Evolutionary conservation across 257 asterid species (phyloP).

Genomic region (Penstemon eatonii): DNA sequence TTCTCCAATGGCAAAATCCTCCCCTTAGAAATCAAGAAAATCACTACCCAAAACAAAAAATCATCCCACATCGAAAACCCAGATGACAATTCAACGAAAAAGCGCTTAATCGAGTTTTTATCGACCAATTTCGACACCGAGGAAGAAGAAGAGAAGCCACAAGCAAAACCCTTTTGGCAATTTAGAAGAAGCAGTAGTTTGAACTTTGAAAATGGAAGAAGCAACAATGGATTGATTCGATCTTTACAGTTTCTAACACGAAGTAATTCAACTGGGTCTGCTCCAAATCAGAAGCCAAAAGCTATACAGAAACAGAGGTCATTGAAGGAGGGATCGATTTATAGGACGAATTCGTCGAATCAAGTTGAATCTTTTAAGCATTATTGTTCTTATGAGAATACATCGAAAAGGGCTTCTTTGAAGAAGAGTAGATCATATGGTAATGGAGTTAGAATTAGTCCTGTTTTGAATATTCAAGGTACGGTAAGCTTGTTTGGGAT

Average conservation of each 20-base stretch:
- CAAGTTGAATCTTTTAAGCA: conserved; percentile 31
- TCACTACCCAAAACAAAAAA: background rate
- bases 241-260: conserved; percentile 60
- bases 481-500: conserved; percentile 62
- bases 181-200: conserved; percentile 73
- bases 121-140: conserved; percentile 42
- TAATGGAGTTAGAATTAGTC: conserved; percentile 56
- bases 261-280: conserved; percentile 86
- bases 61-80: background rate
- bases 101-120: conserved; percentile 61
- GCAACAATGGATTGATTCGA: conserved; percentile 43
- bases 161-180: conserved; percentile 66
- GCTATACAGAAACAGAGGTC: conserved; percentile 43
- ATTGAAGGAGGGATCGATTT: conserved; percentile 40
- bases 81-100: conserved; percentile 38
- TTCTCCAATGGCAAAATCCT: conserved; percentile 82
- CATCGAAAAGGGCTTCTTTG: conserved; percentile 43
- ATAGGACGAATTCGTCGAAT: conserved; percentile 31
- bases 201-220: conserved; percentile 40
- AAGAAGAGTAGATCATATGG: conserved; percentile 56
- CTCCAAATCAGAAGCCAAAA: conserved; percentile 52
- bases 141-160: conserved; percentile 29
- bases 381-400: conserved; percentile 28
- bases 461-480: conserved; percentile 72
- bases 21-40: conserved; percentile 56